Evolutionary conservation across 495 filamentous ascomycete genomes (phyloP), one percentile per base, ranked within the genome.

Genomic region (Lasiosphaeriaceae sp.): DNA sequence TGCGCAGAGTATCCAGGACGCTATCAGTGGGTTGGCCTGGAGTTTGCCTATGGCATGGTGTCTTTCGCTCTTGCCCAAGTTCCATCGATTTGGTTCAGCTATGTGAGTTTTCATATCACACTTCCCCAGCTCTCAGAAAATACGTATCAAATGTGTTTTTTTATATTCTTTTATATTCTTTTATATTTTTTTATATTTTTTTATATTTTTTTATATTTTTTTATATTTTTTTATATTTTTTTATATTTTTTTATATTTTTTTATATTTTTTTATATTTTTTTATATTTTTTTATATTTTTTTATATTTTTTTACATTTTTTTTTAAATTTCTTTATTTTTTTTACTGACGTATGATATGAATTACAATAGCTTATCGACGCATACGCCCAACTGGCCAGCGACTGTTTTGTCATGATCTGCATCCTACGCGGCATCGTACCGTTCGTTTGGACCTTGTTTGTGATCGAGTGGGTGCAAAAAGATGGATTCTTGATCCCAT

Each of bases 361-460:
- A 24, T 17, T 19, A 31, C 11, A n/a, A 16, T 47, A 71, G 68
- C 61, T 71, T 24, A 63, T 71, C 46, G 69, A 71, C 45, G 46
- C 69, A 0, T 71, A 70, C 49, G 39, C 57, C 16, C 58, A 71
- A 23, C 59, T 70, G 4, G 69, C 69, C 0, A 65, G 60, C 37
- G 69, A 71, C 57, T 68, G 65, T 58, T 67, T 71, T 51, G 65
- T 62, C 59, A 71, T 71, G 60, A 58, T 68, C 24, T 67, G 61
- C 47, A 62, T 69, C 26, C 47, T 65, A 17, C 67, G 69, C 11
- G 65, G 61, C 44, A 9, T 66, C 17, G 57, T 71, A 14, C 64
- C 69, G 1, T 71, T 70, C 41, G 54, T 57, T 12, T 71, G 67
- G 61, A 64, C 66, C 1, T 61, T 68, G 11, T 64, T 70, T 24